phyloP scores from a whole-genome alignment of 2,329 filamentous ascomycete species.

The Aspergillus pseudoglaucus region DNA sequence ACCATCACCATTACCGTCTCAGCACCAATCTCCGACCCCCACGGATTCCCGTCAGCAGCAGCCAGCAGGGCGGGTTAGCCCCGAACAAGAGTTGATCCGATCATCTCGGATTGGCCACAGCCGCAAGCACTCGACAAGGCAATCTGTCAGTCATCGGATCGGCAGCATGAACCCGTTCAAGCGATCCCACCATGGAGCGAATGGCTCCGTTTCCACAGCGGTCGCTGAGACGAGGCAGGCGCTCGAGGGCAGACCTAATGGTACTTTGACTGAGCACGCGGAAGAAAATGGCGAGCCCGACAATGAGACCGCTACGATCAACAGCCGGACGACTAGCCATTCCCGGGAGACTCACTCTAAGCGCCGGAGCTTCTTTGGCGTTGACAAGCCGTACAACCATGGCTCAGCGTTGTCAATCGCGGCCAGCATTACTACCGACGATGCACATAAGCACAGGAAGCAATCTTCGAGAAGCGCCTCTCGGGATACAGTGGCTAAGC shows the following conservation, averaged over 20 bases:
- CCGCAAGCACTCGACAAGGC: conserved; percentile 29
- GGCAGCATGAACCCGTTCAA: conserved; percentile 41
- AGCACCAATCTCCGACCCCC: conserved; percentile 25
- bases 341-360: conserved; percentile 30
- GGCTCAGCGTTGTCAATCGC: conserved; percentile 25
- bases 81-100: conserved; percentile 31
- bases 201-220: conserved; percentile 30
- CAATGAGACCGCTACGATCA: conserved; percentile 31
- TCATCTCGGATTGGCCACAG: conserved; percentile 23
- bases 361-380: conserved; percentile 36
- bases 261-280: conserved; percentile 8
- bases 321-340: conserved; percentile 31
- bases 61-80: conserved; percentile 23
- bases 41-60: conserved; percentile 20
- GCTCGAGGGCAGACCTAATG: conserved; percentile 12
- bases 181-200: conserved; percentile 30
- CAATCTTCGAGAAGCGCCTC: conserved; percentile 22
- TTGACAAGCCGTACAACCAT: conserved; percentile 28
- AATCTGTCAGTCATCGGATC: conserved; percentile 35
- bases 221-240: conserved; percentile 13
- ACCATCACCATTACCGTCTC: conserved; percentile 39
- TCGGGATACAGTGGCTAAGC: conserved; percentile 17
- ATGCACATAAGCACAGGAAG: conserved; percentile 16
- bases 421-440: conserved; percentile 15
- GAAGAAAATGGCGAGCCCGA: conserved; percentile 17